A percentile compares a stretch with the other conserved stretches of the same genome.
These are phyloP conservation scores for Verruconis gallopava DNA, from an alignment of 2,329 filamentous ascomycete genomes.

Conservation along the genomic window DNA sequence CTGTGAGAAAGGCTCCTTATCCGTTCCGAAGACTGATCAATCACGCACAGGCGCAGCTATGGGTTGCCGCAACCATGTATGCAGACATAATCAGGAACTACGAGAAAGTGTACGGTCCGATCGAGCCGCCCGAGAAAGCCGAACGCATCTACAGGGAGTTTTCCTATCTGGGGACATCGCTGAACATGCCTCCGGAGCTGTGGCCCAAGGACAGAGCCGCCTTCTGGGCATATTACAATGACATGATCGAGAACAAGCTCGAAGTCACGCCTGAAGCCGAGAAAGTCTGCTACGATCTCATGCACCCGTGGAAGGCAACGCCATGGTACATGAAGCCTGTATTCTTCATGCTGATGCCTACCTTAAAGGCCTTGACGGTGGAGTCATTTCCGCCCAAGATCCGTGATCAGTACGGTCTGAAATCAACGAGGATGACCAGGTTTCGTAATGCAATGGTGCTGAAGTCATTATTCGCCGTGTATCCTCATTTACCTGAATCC, in stretches of 20 bases:
- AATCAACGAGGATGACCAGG: neutral
- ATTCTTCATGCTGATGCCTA: neutral
- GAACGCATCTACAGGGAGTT: conserved; percentile 12
- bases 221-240: conserved; percentile 1
- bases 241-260: conserved; percentile 2
- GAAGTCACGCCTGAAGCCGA: neutral
- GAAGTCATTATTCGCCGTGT: neutral
- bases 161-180: conserved; percentile 11
- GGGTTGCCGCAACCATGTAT: conserved; percentile 13
- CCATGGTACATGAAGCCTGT: neutral
- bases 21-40: no score
- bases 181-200: conserved; percentile 12
- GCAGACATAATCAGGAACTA: conserved; percentile 10
- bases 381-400: neutral
- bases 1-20: no score
- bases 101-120: conserved; percentile 9
- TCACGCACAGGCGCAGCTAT: conserved; percentile 10
- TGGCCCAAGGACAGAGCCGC: conserved; percentile 10
- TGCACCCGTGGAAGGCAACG: neutral
- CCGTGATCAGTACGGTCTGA: neutral
- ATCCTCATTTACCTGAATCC: neutral
- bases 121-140: conserved; percentile 7
- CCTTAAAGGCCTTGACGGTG: neutral
- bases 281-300: neutral
- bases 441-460: neutral